Evolutionary conservation across 768 basidiomycete species (phyloP), one percentile per base, ranked within the genome.

Genomic region (Suillus variegatus): DNA sequence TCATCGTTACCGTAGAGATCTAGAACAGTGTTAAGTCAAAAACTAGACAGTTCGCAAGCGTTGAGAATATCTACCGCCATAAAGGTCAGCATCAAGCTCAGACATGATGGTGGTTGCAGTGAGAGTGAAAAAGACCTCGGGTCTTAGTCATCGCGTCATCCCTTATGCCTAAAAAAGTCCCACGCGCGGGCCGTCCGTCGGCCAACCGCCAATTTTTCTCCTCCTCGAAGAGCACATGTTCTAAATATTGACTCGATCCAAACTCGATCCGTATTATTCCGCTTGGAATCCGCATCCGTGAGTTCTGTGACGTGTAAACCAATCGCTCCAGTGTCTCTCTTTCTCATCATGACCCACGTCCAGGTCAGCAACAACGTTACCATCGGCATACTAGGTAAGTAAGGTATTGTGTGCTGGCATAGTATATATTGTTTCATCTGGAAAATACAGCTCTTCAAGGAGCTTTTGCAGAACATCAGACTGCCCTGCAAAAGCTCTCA

Each of bases 1-100:
- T 91, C 91, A 61, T 84, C 85, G 60, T 80, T 82, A 58, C 82
- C 84, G 73, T 93, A 93, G 56, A 93, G 86, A 74, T 92, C 91
- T 1, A 65, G 40, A 10, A 62, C 18, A n/a, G 16, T 3, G 44
- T 63, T 40, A 66, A 61, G 36, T 46, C 54, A 47, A 40, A 14
- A 61, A 60, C 25, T 10, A 38, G 43, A 35, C 4, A 6, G 38
- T 22, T 52, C 14, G 16, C 58, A 63, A 47, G 28, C 36, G 47
- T 32, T 66, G 10, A 54, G 32, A 47, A 61, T 1, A 28, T 88
- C 64, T 74, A 92, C 94, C 94, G 72, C 93, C 92, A 73, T 95
- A 95, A 62, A 95, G 85, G 77, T 95, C 94, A 79, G 91, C 91
- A 77, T 94, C 92, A 77, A 92, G 89, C 80, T 92, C 91, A 68